Conservation (phyloP, 495 filamentous ascomycete genomes). For the Cercophora samala region DNA sequence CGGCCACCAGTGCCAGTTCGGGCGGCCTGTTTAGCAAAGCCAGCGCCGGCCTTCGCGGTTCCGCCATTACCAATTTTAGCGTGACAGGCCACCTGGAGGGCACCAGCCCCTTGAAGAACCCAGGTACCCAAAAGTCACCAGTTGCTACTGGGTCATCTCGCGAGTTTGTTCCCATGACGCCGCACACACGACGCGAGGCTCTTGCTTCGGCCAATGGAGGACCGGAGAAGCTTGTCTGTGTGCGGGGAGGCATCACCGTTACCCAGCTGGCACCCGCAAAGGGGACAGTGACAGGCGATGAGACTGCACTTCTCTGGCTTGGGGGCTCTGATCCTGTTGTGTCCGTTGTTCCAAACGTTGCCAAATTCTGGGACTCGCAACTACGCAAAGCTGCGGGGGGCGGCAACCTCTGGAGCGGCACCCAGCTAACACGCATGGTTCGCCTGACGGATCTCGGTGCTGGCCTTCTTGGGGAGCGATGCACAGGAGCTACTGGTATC, state of each 20-base stretch:
- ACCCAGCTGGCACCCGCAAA: constrained; percentile 39
- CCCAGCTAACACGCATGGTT: constrained; percentile 45
- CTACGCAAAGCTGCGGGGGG: constrained; percentile 57
- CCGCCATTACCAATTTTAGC: constrained; percentile 63
- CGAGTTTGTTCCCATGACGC: constrained; percentile 77
- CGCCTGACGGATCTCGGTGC: constrained; percentile 49
- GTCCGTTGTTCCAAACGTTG: constrained; percentile 58
- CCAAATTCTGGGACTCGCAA: constrained; percentile 62
- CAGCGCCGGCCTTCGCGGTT: constrained; percentile 56
- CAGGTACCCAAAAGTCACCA: constrained; percentile 46
- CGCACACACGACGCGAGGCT: constrained; percentile 64
- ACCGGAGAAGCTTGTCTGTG: constrained; percentile 38
- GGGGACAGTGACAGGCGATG: constrained; percentile 52
- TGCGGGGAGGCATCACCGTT: constrained; percentile 64
- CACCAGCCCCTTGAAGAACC: constrained; percentile 42
- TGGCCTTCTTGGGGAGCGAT: constrained; percentile 63
- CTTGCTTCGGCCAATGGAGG: constrained; percentile 31
- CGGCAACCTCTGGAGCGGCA: constrained; percentile 56
- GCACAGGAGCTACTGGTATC: constrained; percentile 57
- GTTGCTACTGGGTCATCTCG: constrained; percentile 27
- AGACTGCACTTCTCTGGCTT: constrained; percentile 65
- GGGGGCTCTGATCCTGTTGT: constrained; percentile 58
- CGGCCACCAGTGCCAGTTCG: constrained; percentile 30
- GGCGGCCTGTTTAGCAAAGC: constrained; percentile 57
- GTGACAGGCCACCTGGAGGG: constrained; percentile 64